Evolutionary conservation across 208 protist species (phyloP).

Genomic region (Kentomonas sorsogonicus): DNA sequence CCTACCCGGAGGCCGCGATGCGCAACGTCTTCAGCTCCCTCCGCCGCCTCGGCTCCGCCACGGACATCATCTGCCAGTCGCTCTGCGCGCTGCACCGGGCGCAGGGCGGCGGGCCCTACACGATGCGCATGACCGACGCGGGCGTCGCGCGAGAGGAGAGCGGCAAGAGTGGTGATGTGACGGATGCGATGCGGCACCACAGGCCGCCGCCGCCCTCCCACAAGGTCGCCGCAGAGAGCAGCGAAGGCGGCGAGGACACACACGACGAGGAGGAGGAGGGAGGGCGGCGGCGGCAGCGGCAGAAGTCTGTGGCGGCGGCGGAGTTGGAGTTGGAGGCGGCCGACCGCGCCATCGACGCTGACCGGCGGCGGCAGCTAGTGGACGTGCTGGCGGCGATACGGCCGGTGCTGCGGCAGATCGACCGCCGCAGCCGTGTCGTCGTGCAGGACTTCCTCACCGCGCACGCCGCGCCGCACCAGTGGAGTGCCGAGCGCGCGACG

Average conservation of each 20-base stretch:
- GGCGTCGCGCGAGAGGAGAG: too few species aligned
- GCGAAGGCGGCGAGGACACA: too few species aligned
- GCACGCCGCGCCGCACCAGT: constrained; percentile 26
- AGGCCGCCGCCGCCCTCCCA: too few species aligned
- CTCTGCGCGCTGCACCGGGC: constrained; percentile 12
- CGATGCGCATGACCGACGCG: too few species aligned
- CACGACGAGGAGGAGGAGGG: too few species aligned
- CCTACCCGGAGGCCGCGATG: constrained; percentile 37
- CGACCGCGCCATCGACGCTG: constrained; percentile 5
- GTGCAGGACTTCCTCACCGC: constrained; percentile 52
- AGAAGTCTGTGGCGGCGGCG: background rate
- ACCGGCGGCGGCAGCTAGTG: background rate
- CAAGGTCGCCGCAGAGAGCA: too few species aligned
- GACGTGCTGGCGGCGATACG: constrained; percentile 12
- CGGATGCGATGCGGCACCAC: too few species aligned
- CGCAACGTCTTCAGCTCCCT: constrained; percentile 47
- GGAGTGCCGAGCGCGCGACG: constrained; percentile 20
- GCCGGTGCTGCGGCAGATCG: constrained; percentile 29
- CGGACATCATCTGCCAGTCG: constrained; percentile 31
- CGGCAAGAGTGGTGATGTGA: too few species aligned
- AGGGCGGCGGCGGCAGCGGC: background rate
- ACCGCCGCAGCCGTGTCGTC: constrained; percentile 18
- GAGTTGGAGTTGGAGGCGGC: background rate
- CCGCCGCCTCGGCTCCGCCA: constrained; percentile 38
- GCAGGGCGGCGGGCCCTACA: background rate